Evolutionary conservation across 2,329 filamentous ascomycete genomes (phyloP).

Genomic region (Fusarium euwallaceae): DNA sequence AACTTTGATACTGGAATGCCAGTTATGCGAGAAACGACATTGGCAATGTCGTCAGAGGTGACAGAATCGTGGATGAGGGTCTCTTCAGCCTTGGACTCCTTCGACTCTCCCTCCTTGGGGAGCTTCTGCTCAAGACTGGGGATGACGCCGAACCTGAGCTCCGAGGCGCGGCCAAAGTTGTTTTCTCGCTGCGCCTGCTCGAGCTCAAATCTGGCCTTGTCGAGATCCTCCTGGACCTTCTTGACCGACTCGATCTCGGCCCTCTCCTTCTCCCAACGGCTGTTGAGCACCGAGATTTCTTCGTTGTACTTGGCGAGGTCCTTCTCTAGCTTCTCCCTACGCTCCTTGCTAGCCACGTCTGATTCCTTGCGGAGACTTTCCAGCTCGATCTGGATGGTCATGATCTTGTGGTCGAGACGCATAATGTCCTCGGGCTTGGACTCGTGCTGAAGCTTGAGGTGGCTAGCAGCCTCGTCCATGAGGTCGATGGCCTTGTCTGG

Average conservation of each 20-base stretch:
- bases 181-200: conserved; percentile 89
- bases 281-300: conserved; percentile 79
- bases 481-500: conserved; percentile 98
- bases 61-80: conserved; percentile 92
- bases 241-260: conserved; percentile 89
- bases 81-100: conserved; percentile 55
- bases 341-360: conserved; percentile 88
- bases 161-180: conserved; percentile 90
- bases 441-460: conserved; percentile 91
- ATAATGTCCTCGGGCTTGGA: conserved; percentile 97
- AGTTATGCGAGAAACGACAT: conserved; percentile 89
- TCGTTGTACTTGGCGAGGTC: conserved; percentile 82
- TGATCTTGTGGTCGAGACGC: conserved; percentile 91
- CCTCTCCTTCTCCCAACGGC: conserved; percentile 92
- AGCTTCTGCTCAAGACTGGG: conserved; percentile 84
- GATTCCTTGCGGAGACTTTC: conserved; percentile 95
- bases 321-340: conserved; percentile 85
- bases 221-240: conserved; percentile 87
- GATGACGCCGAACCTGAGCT: conserved; percentile 89
- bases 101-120: conserved; percentile 76
- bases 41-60: conserved; percentile 93
- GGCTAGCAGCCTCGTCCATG: conserved; percentile 95
- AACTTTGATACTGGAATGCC: conserved; percentile 94
- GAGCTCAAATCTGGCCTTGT: conserved; percentile 85
- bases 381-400: conserved; percentile 97